phyloP scores from a whole-genome alignment of 305 asterid species.

The Euphrasia arctica region DNA sequence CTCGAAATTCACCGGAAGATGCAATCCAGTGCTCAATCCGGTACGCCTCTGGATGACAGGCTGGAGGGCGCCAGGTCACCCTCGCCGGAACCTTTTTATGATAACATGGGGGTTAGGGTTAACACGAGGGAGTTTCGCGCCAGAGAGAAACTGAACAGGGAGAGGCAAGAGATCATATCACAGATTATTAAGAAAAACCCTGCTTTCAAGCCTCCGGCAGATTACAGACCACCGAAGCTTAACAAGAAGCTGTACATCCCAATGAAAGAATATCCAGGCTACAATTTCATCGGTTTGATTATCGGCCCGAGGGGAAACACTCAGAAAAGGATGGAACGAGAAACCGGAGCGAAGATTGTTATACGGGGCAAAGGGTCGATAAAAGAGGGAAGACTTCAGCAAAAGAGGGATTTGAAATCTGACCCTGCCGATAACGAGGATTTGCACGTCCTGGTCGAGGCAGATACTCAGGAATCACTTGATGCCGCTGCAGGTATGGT shows the following conservation, averaged over 20 bases:
- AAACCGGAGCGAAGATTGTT: slow-evolving; percentile 95
- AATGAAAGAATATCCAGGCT: slow-evolving; percentile 92
- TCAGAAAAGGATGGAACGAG: slow-evolving; percentile 95
- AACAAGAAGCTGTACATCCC: slow-evolving; percentile 91
- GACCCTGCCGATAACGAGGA: slow-evolving; percentile 94
- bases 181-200: slow-evolving; percentile 90
- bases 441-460: slow-evolving; percentile 92
- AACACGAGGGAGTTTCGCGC: slow-evolving; percentile 96
- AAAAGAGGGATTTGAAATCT: slow-evolving; percentile 80
- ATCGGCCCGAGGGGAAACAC: slow-evolving; percentile 98
- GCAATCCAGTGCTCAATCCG: slow-evolving; percentile 47
- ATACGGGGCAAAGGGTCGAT: slow-evolving; percentile 94
- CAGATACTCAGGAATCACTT: slow-evolving; percentile 87
- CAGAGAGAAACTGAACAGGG: slow-evolving; percentile 77
- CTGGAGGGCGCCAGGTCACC: slow-evolving; percentile 97
- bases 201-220: slow-evolving; percentile 93
- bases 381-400: slow-evolving; percentile 90
- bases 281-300: slow-evolving; percentile 86
- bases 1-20: slow-evolving; percentile 85
- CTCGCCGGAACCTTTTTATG: slow-evolving; percentile 93
- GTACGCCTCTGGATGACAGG: slow-evolving; percentile 76
- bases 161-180: slow-evolving; percentile 88
- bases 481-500: slow-evolving; percentile 95
- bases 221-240: slow-evolving; percentile 95
- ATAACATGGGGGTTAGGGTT: slow-evolving; percentile 81